Evolutionary conservation across 495 filamentous ascomycete species (phyloP).

Genomic region (Aspergillus steynii): DNA sequence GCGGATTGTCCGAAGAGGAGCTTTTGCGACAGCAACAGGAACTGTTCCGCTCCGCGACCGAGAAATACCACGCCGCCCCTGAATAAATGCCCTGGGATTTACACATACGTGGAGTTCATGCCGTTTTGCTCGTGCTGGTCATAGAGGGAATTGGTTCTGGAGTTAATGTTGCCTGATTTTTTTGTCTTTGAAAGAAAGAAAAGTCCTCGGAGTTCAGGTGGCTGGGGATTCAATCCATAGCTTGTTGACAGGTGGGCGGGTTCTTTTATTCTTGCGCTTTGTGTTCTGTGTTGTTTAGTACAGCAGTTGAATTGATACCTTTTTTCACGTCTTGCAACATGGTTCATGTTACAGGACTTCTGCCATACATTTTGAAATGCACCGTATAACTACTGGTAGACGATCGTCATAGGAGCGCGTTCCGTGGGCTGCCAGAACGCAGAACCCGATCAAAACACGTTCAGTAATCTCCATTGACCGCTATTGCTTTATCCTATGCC

Average conservation of each 20-base stretch:
- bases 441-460: background rate
- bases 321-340: background rate
- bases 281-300: background rate
- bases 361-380: background rate
- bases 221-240: constrained; percentile 12
- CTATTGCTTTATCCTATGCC: background rate
- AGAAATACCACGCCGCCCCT: constrained; percentile 64
- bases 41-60: constrained; percentile 80
- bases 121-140: constrained; percentile 37
- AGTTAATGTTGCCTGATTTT: constrained; percentile 15
- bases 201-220: constrained; percentile 19
- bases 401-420: background rate
- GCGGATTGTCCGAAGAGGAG: constrained; percentile 86
- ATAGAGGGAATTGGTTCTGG: constrained; percentile 36
- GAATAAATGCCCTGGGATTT: constrained; percentile 27
- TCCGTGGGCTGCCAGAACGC: background rate
- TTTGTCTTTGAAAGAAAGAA: constrained; percentile 13
- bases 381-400: background rate
- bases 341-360: background rate
- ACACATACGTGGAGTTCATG: constrained; percentile 9
- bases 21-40: constrained; percentile 86
- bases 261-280: background rate
- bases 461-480: background rate
- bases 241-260: constrained; percentile 5
- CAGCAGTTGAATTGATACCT: constrained; percentile 3